Evolutionary conservation across 805 yeast genomes (phyloP).

Genomic region (Lipomyces lipofer): DNA sequence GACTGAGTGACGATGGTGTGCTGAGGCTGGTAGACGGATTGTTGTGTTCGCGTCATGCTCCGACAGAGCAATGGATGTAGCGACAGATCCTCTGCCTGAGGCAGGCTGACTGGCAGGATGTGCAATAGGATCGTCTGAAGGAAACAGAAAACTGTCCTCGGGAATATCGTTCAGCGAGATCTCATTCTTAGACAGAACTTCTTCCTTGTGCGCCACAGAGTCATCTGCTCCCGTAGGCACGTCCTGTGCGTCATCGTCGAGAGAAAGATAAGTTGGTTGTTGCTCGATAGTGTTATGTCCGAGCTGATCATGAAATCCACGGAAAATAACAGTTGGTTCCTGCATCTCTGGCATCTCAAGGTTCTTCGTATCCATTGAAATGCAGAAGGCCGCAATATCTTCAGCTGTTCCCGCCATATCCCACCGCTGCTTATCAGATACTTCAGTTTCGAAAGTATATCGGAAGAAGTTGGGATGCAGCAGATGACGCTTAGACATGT

Average conservation of each 20-base stretch:
- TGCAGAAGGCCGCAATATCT: constrained; percentile 43
- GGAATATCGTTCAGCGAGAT: constrained; percentile 12
- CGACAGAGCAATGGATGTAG: not conserved
- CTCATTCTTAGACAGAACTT: constrained; percentile 1
- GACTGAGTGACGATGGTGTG: not conserved
- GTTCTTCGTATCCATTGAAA: constrained; percentile 31
- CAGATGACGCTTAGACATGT: constrained; percentile 41
- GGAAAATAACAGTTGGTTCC: constrained; percentile 25
- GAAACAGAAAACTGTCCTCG: constrained; percentile 15
- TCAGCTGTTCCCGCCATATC: constrained; percentile 40
- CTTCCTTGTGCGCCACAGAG: not conserved
- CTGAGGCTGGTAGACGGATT: not conserved
- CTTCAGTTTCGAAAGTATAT: constrained; percentile 42
- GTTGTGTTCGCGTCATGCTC: not conserved
- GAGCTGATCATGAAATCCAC: constrained; percentile 25
- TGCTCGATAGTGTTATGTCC: constrained; percentile 5
- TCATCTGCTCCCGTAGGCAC: not conserved
- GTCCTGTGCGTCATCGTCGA: not conserved
- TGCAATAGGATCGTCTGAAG: not conserved
- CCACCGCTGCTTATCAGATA: constrained; percentile 38
- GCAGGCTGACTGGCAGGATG: not conserved
- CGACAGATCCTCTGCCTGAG: not conserved
- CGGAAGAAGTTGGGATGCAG: constrained; percentile 53
- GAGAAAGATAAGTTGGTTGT: constrained; percentile 2
- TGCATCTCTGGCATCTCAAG: constrained; percentile 23